phyloP scores from a whole-genome alignment of 2,329 filamentous ascomycete genomes.

The Trichothecium sympodiale region DNA sequence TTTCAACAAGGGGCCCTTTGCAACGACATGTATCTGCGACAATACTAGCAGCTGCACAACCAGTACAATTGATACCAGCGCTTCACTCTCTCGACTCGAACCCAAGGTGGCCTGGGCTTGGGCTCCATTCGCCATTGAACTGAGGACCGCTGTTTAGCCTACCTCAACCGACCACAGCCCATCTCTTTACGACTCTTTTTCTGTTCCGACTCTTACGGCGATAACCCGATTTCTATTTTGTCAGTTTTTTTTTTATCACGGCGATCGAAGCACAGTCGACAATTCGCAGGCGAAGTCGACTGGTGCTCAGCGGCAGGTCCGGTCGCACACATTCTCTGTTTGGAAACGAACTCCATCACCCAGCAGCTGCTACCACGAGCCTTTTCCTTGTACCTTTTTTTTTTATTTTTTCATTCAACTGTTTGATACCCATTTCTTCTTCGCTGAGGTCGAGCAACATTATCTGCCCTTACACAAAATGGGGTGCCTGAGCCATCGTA shows the following conservation, averaged over 20 bases:
- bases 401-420: background rate
- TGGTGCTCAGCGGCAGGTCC: too few species aligned
- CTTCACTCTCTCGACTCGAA: too few species aligned
- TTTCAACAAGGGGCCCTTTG: too few species aligned
- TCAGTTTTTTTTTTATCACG: background rate
- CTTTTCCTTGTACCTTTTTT: background rate
- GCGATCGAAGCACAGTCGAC: constrained; percentile 1
- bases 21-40: too few species aligned
- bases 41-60: too few species aligned
- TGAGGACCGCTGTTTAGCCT: background rate
- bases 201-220: background rate
- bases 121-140: too few species aligned
- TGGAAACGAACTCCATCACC: too few species aligned
- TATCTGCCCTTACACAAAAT: constrained; percentile 28
- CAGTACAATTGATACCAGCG: too few species aligned
- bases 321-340: too few species aligned
- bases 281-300: constrained; percentile 5
- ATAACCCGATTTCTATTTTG: background rate
- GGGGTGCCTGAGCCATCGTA: constrained; percentile 52
- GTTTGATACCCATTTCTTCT: background rate
- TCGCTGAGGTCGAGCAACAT: background rate
- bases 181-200: too few species aligned
- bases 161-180: background rate
- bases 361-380: background rate
- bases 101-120: too few species aligned